Conservation (phyloP, 2,329 filamentous ascomycete species). For the Ciborinia camelliae region DNA sequence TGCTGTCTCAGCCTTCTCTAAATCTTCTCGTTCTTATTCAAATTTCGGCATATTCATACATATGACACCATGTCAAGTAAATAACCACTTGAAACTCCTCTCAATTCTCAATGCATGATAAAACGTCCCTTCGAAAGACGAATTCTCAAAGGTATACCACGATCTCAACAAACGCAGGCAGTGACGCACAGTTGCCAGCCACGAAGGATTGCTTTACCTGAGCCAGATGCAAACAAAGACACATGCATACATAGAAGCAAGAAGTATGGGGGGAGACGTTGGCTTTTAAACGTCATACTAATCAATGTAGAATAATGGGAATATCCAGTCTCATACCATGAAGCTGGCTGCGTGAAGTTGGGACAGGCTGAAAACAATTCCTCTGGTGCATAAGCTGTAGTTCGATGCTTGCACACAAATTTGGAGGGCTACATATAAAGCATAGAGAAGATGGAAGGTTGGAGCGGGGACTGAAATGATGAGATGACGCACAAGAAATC, state of each 20-base stretch:
- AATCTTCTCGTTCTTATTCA: neutral
- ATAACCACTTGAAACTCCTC: neutral
- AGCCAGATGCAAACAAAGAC: neutral
- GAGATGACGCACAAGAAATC: too few species aligned
- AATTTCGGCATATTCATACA: neutral
- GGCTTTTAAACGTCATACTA: neutral
- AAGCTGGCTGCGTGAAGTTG: neutral
- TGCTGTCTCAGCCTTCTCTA: too few species aligned
- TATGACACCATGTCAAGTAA: neutral
- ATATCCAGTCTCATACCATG: neutral
- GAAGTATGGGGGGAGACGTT: neutral
- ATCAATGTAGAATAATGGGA: too few species aligned
- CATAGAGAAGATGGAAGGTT: neutral
- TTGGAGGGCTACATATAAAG: neutral
- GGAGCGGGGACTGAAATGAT: neutral
- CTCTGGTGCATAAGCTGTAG: neutral
- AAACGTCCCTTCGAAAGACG: neutral
- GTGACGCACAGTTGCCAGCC: neutral
- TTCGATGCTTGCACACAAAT: neutral
- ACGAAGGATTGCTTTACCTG: neutral
- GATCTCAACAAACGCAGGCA: too few species aligned
- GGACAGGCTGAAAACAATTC: neutral
- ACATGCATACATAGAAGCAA: neutral
- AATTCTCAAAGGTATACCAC: neutral
- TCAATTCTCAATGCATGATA: neutral